Conservation (phyloP, 805 yeast genomes). For the Spathaspora gorwiae region DNA sequence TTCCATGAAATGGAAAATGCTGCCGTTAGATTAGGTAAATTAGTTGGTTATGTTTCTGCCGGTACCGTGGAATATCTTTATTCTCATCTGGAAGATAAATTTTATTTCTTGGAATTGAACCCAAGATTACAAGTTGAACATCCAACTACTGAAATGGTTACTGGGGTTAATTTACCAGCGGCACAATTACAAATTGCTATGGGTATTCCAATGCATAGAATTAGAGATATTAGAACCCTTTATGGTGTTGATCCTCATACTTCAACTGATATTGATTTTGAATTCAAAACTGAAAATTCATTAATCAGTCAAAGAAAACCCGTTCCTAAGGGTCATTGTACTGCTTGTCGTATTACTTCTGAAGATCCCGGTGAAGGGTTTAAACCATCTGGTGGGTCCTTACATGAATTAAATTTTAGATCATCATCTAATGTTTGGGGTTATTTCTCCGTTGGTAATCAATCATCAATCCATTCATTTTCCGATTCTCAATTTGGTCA, state of each 20-base stretch:
- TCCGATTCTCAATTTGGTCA: slow-evolving; percentile 99
- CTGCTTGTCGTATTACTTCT: slow-evolving; percentile 98
- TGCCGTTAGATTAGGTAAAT: slow-evolving; percentile 92
- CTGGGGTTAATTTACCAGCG: slow-evolving; percentile 96
- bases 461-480: slow-evolving; percentile 95
- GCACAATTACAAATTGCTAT: slow-evolving; percentile 98
- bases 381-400: slow-evolving; percentile 96
- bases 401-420: slow-evolving; percentile 94
- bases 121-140: slow-evolving; percentile 99
- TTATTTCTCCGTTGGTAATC: slow-evolving; percentile 94
- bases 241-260: slow-evolving; percentile 97
- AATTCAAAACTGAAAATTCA: slow-evolving; percentile 69
- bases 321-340: slow-evolving; percentile 95
- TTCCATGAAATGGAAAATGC: slow-evolving; percentile 93
- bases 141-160: slow-evolving; percentile 99
- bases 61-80: slow-evolving; percentile 98
- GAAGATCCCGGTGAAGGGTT: slow-evolving; percentile 99
- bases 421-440: slow-evolving; percentile 99
- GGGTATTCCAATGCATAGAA: slow-evolving; percentile 98
- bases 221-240: slow-evolving; percentile 84
- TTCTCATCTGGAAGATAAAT: slow-evolving; percentile 89
- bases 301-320: slow-evolving; percentile 84
- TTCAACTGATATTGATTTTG: slow-evolving; percentile 84
- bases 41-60: slow-evolving; percentile 97
- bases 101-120: slow-evolving; percentile 92